Conservation (phyloP, 2,329 filamentous ascomycete genomes). For the Claviceps capensis region DNA sequence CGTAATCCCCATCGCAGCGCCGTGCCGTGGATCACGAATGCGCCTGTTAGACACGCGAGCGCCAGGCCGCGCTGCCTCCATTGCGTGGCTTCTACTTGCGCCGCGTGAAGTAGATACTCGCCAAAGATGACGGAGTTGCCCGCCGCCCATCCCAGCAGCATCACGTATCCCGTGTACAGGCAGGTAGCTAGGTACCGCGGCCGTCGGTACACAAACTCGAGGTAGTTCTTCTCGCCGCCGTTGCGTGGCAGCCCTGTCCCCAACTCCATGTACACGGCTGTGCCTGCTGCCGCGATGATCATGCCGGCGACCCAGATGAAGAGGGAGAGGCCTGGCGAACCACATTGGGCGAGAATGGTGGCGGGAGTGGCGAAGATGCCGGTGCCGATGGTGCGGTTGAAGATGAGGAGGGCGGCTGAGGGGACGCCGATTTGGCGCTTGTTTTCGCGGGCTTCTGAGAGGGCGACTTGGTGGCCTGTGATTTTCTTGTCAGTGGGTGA, state of each 20-base stretch:
- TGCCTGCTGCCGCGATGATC: slow-evolving; percentile 47
- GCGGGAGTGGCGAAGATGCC: slow-evolving; percentile 53
- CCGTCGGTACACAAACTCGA: slow-evolving; percentile 48
- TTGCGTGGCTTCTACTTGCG: slow-evolving; percentile 44
- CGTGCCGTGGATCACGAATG: slow-evolving; percentile 51
- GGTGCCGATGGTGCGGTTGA: slow-evolving; percentile 53
- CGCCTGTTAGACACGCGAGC: slow-evolving; percentile 50
- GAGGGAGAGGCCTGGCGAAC: slow-evolving; percentile 47
- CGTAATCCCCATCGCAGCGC: slow-evolving; percentile 53
- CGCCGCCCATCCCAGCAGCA: slow-evolving; percentile 51
- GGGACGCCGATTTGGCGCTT: slow-evolving; percentile 42
- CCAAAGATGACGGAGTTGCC: slow-evolving; percentile 58
- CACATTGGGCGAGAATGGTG: slow-evolving; percentile 40
- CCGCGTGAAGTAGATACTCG: slow-evolving; percentile 55
- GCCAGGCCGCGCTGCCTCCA: slow-evolving; percentile 57
- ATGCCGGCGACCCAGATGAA: slow-evolving; percentile 51
- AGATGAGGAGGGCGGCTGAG: slow-evolving; percentile 44
- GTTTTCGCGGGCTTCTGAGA: slow-evolving; percentile 28
- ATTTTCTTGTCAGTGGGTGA: neutral
- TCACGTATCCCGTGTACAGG: slow-evolving; percentile 46
- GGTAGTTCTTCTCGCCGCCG: slow-evolving; percentile 54
- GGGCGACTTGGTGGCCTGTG: neutral
- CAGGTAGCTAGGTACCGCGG: slow-evolving; percentile 48
- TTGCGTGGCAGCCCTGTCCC: slow-evolving; percentile 51
- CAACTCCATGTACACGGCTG: slow-evolving; percentile 52